Evolutionary conservation across 1,284 basidiomycete species (phyloP), one percentile per base, ranked within the genome.

Genomic region (Spongiforma sp.): DNA sequence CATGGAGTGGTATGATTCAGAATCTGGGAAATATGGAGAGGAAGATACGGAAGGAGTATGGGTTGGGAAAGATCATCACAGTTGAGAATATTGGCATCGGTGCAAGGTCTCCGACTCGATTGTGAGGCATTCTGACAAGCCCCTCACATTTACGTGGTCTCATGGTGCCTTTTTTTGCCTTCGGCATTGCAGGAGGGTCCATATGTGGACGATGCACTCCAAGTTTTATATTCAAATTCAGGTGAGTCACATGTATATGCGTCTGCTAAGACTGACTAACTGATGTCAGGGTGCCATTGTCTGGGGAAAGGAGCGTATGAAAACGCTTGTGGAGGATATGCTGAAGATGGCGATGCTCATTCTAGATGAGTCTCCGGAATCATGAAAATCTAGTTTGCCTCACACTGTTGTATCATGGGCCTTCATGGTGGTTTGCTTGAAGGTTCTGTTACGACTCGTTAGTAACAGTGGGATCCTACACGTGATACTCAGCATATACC

Each of bases 251-350:
- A 32, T 26, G 5, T 7, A 10, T 10, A 37, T 37, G 36, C 3
- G 7, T 8, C 12, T 17, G 17, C 5, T 43, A 8, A 3, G 37
- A 30, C 24, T 60, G 21, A 57, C n/a, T 1, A 28, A 8, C 36
- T 41, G 10, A 14, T 41, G 39, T n/a, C 24, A 71, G 69, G 69
- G 69, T 5, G 59, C 62, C n/a, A 71, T 62, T 14, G 69, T 59
- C 12, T 73, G 71, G 71, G 67, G 69, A 32, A 69, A 71, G 36
- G 69, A n/a, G n/a, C n/a, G n/a, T n/a, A n/a, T n/a, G n/a, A n/a
- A n/a, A n/a, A n/a, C n/a, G n/a, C n/a, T n/a, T 46, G 48, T 73
- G 7, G 69, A 73, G 8, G 71, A 73, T 48, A 73, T 26, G 5
- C 12, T 62, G 32, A 64, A 64, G 24, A 71, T 71, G 14, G 64